Conservation (phyloP, 2,329 filamentous ascomycete species). For the Botrytis pseudocinerea region DNA sequence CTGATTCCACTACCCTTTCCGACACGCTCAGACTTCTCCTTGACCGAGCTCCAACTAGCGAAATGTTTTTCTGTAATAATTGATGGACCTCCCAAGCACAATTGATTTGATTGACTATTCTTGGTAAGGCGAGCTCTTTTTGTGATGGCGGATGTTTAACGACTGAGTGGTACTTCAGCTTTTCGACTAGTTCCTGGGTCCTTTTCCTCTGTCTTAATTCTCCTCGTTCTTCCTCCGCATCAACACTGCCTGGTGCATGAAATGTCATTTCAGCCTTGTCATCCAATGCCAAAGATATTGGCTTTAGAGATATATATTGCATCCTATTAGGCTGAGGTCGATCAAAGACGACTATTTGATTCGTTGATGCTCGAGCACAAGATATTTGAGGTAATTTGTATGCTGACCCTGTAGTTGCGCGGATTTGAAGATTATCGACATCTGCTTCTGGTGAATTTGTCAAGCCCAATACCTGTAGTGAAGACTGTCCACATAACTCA, state of each 20-base stretch:
- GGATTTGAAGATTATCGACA: conserved; percentile 70
- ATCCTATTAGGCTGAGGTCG: conserved; percentile 81
- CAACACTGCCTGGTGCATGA: conserved; percentile 55
- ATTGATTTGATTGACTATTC: conserved; percentile 91
- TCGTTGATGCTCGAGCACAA: conserved; percentile 68
- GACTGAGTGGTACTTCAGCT: conserved; percentile 86
- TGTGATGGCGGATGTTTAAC: conserved; percentile 72
- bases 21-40: conserved; percentile 89
- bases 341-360: conserved; percentile 89
- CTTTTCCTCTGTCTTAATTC: conserved; percentile 58
- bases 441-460: conserved; percentile 63
- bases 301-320: conserved; percentile 92
- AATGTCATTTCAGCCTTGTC: conserved; percentile 58
- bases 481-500: conserved; percentile 77
- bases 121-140: conserved; percentile 78
- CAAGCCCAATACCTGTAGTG: conserved; percentile 82
- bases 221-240: conserved; percentile 71
- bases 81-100: conserved; percentile 89
- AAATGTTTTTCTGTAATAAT: conserved; percentile 84
- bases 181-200: conserved; percentile 72
- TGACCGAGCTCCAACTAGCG: conserved; percentile 76
- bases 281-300: conserved; percentile 82
- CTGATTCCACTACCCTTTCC: conserved; percentile 91
- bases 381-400: conserved; percentile 67
- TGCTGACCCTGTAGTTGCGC: conserved; percentile 55